Conservation (phyloP, 2,329 filamentous ascomycete species). For the Pseudogymnoascus sp. region DNA sequence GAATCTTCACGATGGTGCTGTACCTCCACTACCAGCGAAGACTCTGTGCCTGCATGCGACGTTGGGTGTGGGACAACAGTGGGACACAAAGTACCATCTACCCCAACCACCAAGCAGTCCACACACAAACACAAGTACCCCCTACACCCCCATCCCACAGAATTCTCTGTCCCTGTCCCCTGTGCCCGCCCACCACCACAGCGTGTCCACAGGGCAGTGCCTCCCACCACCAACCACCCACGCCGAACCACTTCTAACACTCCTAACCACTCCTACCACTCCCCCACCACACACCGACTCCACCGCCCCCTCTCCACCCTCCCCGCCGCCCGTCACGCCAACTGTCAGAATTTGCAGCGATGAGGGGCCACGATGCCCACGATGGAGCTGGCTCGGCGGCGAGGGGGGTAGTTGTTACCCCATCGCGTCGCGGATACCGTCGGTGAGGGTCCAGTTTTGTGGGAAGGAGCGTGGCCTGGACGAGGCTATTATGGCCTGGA, state of each 20-base stretch:
- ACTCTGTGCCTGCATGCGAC: not conserved
- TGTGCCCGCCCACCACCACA: not conserved
- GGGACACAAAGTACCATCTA: not conserved
- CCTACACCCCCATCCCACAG: not conserved
- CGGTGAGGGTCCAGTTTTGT: constrained; percentile 4
- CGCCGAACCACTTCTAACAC: not conserved
- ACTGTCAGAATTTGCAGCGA: constrained; percentile 1
- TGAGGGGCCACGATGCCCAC: not conserved
- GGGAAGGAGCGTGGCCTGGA: not conserved
- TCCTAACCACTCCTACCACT: not conserved
- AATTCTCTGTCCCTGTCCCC: not conserved
- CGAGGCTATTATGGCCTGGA: not conserved
- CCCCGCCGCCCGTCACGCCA: constrained; percentile 1
- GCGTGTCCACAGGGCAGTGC: not conserved
- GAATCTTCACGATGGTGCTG: not conserved
- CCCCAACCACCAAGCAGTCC: not conserved
- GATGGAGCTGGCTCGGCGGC: not conserved
- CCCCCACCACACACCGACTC: not conserved
- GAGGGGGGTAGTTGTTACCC: not conserved
- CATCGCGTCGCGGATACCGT: constrained; percentile 6
- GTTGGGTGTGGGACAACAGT: not conserved
- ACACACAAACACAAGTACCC: not conserved
- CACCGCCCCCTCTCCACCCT: not conserved
- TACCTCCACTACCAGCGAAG: not conserved
- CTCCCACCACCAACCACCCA: not conserved